Percentiles rank a stretch among this genome's conserved stretches.
These are phyloP conservation scores for Geotrichum macrosporum DNA, from an alignment of 1,139 yeast species.

Conservation along the genomic window DNA sequence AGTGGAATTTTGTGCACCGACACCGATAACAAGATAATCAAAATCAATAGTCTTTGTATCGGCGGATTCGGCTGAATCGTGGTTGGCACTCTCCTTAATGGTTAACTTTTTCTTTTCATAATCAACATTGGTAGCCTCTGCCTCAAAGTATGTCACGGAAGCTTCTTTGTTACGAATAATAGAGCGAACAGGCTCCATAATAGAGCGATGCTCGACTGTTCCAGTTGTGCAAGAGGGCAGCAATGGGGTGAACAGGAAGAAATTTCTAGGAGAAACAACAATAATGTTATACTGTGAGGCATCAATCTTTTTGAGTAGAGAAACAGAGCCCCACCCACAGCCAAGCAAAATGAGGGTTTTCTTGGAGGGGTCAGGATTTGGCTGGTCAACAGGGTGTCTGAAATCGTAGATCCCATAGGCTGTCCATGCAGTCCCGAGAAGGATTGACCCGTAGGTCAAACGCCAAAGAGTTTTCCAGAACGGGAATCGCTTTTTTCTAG, in stretches of 20 bases:
- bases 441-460: conserved; percentile 32
- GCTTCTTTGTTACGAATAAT: conserved; percentile 70
- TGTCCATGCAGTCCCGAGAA: conserved; percentile 34
- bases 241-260: conserved; percentile 88
- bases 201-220: conserved; percentile 83
- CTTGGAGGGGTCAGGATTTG: conserved; percentile 50
- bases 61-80: conserved; percentile 17
- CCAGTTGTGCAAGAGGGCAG: conserved; percentile 94
- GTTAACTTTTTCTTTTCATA: conserved; percentile 58
- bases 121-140: conserved; percentile 82
- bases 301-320: conserved; percentile 74
- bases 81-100: conserved; percentile 45
- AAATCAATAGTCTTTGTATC: conserved; percentile 41
- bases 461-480: conserved; percentile 36
- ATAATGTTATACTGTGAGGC: conserved; percentile 83
- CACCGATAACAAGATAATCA: conserved; percentile 82
- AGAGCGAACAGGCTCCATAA: conserved; percentile 78
- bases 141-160: conserved; percentile 82
- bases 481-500: conserved; percentile 13
- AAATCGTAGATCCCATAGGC: conserved; percentile 38
- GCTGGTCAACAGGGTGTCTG: conserved; percentile 40
- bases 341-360: conserved; percentile 87
- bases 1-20: conserved; percentile 88
- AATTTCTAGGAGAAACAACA: conserved; percentile 89
- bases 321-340: conserved; percentile 71